A percentile compares a stretch with the other conserved stretches of the same genome.
phyloP scores from a whole-genome alignment of 495 filamentous ascomycete genomes.

The Bathelium albidoporum region DNA sequence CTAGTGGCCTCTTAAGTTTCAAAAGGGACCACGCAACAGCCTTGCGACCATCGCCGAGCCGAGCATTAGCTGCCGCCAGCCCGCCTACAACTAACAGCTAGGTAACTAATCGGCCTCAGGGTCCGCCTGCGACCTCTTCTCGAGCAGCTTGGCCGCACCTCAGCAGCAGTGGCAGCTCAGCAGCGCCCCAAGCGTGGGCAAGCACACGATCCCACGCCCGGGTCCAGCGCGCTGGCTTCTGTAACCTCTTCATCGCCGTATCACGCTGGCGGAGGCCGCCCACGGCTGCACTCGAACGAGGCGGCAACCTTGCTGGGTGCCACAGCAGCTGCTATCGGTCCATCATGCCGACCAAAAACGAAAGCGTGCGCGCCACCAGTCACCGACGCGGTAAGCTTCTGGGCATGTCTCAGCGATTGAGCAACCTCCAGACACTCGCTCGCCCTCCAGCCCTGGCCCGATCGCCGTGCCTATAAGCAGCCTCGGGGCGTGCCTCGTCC shows the following conservation, averaged over 20 bases:
- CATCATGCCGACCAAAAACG: neutral
- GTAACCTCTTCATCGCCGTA: neutral
- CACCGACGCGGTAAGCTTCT: constrained; percentile 1
- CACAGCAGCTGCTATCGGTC: neutral
- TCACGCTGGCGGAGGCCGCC: neutral
- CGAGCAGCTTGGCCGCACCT: neutral
- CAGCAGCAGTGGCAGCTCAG: too few species aligned
- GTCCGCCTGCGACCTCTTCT: neutral
- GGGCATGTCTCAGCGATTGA: constrained; percentile 1
- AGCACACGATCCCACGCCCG: neutral
- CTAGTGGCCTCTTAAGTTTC: constrained; percentile 5
- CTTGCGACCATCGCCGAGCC: neutral
- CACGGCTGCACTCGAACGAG: neutral
- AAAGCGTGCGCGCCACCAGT: neutral
- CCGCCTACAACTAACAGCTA: neutral
- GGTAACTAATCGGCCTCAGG: neutral
- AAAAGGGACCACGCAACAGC: constrained; percentile 6
- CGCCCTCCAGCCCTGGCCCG: neutral
- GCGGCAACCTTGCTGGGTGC: neutral
- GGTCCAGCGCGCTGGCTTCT: neutral
- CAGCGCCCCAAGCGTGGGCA: neutral
- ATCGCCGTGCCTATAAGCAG: neutral
- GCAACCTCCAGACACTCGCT: neutral
- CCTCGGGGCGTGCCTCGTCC: neutral
- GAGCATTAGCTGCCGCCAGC: constrained; percentile 2